Evolutionary conservation across 148 eudicot species (phyloP).

Genomic region (Polygonum aviculare): DNA sequence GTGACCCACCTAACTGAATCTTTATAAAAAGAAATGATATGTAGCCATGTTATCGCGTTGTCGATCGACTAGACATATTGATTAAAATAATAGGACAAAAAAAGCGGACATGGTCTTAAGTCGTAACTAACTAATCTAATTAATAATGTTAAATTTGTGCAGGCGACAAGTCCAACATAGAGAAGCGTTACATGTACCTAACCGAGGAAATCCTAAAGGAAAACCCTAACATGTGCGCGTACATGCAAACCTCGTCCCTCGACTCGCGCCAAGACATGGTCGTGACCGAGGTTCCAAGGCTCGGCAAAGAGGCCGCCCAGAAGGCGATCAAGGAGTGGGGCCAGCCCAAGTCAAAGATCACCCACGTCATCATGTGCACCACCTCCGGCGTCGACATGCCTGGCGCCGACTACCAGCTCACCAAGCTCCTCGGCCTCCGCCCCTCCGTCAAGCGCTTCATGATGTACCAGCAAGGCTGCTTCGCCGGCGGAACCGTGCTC

Average conservation of each 20-base stretch:
- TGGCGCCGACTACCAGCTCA: conserved; percentile 11
- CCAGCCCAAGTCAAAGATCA: conserved; percentile 4
- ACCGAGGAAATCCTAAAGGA: conserved; percentile 10
- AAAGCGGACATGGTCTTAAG: neutral
- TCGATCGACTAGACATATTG: no score
- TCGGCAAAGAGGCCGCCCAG: conserved; percentile 1
- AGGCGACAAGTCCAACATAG: conserved; percentile 10
- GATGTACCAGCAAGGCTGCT: conserved; percentile 10
- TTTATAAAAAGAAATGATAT: neutral
- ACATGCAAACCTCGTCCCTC: conserved; percentile 5
- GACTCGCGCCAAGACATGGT: conserved; percentile 9
- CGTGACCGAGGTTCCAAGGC: neutral
- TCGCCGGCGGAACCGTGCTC: conserved; percentile 7
- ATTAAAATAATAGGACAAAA: neutral
- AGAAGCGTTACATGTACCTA: conserved; percentile 11
- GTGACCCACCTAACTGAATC: neutral
- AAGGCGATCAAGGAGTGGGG: conserved; percentile 12
- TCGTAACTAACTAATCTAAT: neutral
- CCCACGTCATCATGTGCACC: conserved; percentile 8
- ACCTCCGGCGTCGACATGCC: conserved; percentile 13
- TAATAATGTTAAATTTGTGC: neutral
- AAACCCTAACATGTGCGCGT: conserved; percentile 12
- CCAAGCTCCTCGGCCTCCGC: conserved; percentile 9
- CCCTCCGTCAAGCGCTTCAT: conserved; percentile 3
- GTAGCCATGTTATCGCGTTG: no score